A percentile compares a stretch with the other conserved stretches of the same genome.
Conservation (phyloP, 306 rosid genomes). For the Vicia faba region DNA sequence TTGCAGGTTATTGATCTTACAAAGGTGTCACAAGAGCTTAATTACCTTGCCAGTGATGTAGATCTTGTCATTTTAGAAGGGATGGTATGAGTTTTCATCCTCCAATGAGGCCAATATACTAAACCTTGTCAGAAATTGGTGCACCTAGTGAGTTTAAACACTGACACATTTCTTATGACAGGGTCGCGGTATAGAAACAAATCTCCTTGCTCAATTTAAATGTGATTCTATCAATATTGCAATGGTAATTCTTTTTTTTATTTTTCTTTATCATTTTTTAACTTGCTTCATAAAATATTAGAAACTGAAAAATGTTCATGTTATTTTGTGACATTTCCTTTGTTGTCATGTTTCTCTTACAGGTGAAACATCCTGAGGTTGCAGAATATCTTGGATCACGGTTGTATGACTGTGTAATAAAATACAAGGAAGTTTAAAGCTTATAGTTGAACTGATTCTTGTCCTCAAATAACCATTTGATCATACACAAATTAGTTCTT, state of each 20-base stretch:
- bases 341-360: conserved; percentile 22
- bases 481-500: background rate
- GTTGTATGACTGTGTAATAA: conserved; percentile 84
- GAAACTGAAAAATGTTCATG: background rate
- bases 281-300: conserved; percentile 3
- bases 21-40: conserved; percentile 76
- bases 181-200: conserved; percentile 98
- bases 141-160: background rate
- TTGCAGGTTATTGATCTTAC: conserved; percentile 82
- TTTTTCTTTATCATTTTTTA: conserved; percentile 8
- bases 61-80: conserved; percentile 90
- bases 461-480: background rate
- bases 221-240: conserved; percentile 92
- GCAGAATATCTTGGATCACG: conserved; percentile 94
- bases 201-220: conserved; percentile 83
- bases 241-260: conserved; percentile 57
- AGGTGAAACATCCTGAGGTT: conserved; percentile 95
- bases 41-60: conserved; percentile 69
- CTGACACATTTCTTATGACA: conserved; percentile 41
- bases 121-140: background rate
- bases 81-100: conserved; percentile 52
- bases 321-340: conserved; percentile 5
- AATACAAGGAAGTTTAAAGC: conserved; percentile 64
- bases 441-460: conserved; percentile 37
- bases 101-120: background rate